Conservation (phyloP, 306 rosid genomes). For the Pterocarpus santalinus region DNA sequence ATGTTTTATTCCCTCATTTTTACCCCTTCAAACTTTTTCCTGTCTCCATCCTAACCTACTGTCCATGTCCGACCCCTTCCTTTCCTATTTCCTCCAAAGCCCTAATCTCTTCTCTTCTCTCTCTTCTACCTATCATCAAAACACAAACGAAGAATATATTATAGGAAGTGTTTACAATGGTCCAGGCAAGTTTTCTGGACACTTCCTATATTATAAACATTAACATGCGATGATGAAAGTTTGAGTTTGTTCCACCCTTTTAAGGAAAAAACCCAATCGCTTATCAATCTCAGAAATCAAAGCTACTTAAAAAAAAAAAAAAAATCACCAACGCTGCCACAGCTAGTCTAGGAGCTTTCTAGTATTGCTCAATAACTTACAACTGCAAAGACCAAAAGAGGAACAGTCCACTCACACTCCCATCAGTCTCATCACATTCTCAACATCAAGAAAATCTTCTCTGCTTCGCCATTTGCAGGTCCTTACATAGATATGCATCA, state of each 20-base stretch:
- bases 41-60: slow-evolving; percentile 59
- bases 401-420: slow-evolving; percentile 64
- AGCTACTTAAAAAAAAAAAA: slow-evolving; percentile 29
- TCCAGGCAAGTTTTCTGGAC: too few relatives aligned
- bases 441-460: slow-evolving; percentile 48
- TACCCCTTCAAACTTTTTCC: slow-evolving; percentile 60
- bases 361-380: slow-evolving; percentile 52
- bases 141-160: not conserved
- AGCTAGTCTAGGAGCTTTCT: slow-evolving; percentile 39
- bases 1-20: slow-evolving; percentile 63
- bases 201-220: slow-evolving; percentile 30
- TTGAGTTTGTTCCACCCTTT: slow-evolving; percentile 61
- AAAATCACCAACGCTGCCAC: slow-evolving; percentile 34
- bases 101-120: slow-evolving; percentile 32
- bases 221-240: slow-evolving; percentile 39
- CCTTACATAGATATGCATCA: not conserved
- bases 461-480: slow-evolving; percentile 67
- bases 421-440: slow-evolving; percentile 75
- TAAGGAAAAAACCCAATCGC: slow-evolving; percentile 53
- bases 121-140: slow-evolving; percentile 8
- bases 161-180: too few relatives aligned
- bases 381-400: slow-evolving; percentile 41
- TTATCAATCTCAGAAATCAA: slow-evolving; percentile 57
- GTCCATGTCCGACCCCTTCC: slow-evolving; percentile 39
- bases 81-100: slow-evolving; percentile 58